phyloP scores from a whole-genome alignment of 2,329 filamentous ascomycete genomes.

The Colletotrichum paranaense region DNA sequence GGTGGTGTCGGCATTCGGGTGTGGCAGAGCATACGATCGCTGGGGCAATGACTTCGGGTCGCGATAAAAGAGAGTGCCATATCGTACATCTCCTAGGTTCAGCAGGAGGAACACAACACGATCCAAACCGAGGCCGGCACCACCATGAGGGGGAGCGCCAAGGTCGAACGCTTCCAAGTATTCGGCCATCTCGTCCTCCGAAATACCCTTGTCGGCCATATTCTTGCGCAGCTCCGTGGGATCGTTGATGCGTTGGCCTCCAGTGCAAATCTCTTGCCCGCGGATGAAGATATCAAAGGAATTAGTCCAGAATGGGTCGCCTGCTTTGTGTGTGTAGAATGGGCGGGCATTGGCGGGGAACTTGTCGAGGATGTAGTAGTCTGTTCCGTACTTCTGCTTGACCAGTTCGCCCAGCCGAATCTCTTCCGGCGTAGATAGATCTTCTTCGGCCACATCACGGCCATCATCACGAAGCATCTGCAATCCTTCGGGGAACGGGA shows the following conservation, averaged over 20 bases:
- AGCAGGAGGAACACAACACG: conserved; percentile 88
- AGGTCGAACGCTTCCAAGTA: conserved; percentile 91
- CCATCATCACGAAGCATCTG: conserved; percentile 86
- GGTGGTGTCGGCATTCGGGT: conserved; percentile 86
- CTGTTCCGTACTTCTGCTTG: conserved; percentile 86
- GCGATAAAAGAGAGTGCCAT: conserved; percentile 87
- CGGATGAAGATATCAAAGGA: conserved; percentile 96
- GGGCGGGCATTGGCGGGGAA: conserved; percentile 87
- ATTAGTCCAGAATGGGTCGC: conserved; percentile 81
- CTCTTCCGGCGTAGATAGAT: conserved; percentile 87
- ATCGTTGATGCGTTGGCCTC: conserved; percentile 93
- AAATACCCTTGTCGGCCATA: conserved; percentile 80
- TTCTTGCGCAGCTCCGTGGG: conserved; percentile 78
- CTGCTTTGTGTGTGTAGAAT: conserved; percentile 90
- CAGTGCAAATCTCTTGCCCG: conserved; percentile 91
- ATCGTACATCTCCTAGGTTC: conserved; percentile 87
- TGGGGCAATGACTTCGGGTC: conserved; percentile 89
- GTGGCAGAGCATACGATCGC: conserved; percentile 73
- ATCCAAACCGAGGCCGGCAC: conserved; percentile 90
- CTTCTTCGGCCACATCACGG: conserved; percentile 80
- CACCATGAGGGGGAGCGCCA: conserved; percentile 89
- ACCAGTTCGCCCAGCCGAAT: conserved; percentile 86
- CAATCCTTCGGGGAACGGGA: conserved; percentile 84
- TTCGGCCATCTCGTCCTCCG: conserved; percentile 86
- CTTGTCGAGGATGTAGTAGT: conserved; percentile 95